Evolutionary conservation across 345 rosid genomes (phyloP), one percentile per base, ranked within the genome.

Genomic region (Nasturtium officinale): DNA sequence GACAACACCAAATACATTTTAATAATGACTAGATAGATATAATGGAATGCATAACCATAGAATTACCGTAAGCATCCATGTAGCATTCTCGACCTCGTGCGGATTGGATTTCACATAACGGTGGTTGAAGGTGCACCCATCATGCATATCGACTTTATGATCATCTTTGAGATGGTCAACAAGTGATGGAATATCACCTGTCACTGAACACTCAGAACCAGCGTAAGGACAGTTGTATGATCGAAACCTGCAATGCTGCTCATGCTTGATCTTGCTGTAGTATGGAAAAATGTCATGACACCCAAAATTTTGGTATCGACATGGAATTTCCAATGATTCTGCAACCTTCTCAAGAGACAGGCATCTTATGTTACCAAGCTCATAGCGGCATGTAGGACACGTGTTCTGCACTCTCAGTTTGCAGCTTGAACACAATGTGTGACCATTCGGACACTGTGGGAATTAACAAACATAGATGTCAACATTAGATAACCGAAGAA

Each of bases 1-100:
- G 45, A 18, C 3, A 2, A 4, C 9, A 38, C 29, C n/a, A 54
- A 50, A n/a, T 48, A 20, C 29, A 30, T 29, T 47, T 47, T 48
- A 7, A 38, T 42, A 33, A 7, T 30, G 30, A 63, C 17, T 29
- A 30, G 17, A 46, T 12, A 45, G 68, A 37, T 38, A 55, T 9
- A 67, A 69, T 10, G 0, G 10, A 68, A 45, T 15, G 47, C 16
- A 45, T 45, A 30, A 32, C 4, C 46, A 23, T 42, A 47, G 50
- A 67, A 83, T 87, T 83, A 93, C 98, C 43, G 98, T 93, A 67
- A 90, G 79, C 98, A 89, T 93, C 95, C 98, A 90, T 42, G 96
- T 93, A 59, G 98, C 98, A 60, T 93, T 90, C 74, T 90, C 97
- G n/a, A 90, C 89, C 78, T 89, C 98, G 2, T 75, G 86, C 4